Conservation (phyloP, 495 filamentous ascomycete genomes). For the Daldinia loculata region DNA sequence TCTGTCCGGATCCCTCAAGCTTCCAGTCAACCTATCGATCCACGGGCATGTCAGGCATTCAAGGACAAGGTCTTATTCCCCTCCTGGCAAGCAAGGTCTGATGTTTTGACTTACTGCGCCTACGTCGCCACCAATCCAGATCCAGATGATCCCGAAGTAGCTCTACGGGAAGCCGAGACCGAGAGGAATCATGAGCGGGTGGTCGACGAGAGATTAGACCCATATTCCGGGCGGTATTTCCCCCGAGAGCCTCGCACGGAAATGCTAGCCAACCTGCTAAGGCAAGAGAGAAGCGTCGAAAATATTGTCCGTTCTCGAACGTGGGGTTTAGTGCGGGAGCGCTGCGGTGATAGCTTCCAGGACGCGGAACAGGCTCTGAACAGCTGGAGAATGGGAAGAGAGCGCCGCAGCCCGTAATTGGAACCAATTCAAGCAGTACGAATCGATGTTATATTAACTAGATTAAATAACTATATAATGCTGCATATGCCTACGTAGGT, state of each 20-base stretch:
- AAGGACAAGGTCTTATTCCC: conserved; percentile 83
- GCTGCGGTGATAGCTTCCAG: conserved; percentile 69
- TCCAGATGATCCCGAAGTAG: conserved; percentile 83
- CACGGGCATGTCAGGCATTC: conserved; percentile 71
- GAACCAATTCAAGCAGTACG: background rate
- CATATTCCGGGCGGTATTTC: conserved; percentile 87
- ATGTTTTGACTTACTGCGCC: conserved; percentile 89
- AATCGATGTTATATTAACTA: background rate
- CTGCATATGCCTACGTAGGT: background rate
- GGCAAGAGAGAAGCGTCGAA: conserved; percentile 88
- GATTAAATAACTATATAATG: background rate
- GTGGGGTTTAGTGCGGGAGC: conserved; percentile 82
- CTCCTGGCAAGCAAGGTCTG: conserved; percentile 85
- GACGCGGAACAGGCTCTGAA: conserved; percentile 71
- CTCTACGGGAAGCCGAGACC: conserved; percentile 73
- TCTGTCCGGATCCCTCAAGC: conserved; percentile 61
- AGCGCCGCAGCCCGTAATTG: conserved; percentile 19
- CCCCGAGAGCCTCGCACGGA: conserved; percentile 87
- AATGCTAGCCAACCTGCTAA: conserved; percentile 75
- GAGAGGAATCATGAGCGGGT: conserved; percentile 75
- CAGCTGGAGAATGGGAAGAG: conserved; percentile 50
- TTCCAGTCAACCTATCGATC: conserved; percentile 63
- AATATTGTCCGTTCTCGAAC: conserved; percentile 83
- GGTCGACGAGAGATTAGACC: conserved; percentile 90
- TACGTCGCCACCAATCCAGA: conserved; percentile 88